phyloP scores from a whole-genome alignment of 2,329 filamentous ascomycete species.

The Bipolaris oryzae region DNA sequence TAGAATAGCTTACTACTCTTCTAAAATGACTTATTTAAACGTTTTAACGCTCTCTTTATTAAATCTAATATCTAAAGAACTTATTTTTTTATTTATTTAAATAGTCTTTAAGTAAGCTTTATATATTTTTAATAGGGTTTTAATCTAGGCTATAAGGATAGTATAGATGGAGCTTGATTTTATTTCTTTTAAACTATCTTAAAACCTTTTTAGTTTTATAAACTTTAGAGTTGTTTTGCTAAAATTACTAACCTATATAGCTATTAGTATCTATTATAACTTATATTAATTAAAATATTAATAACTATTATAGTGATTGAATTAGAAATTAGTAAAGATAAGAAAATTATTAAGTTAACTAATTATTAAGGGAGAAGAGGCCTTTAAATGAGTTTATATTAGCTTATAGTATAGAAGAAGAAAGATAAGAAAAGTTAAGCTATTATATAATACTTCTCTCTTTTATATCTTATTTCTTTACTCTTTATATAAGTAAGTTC shows the following conservation, averaged over 20 bases:
- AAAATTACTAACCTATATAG: background rate
- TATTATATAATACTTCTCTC: no score
- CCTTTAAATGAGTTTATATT: no score
- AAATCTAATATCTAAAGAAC: background rate
- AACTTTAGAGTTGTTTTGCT: background rate
- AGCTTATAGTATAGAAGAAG: no score
- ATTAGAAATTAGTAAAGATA: background rate
- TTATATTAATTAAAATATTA: background rate
- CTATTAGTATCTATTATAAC: background rate
- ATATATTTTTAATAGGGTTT: background rate
- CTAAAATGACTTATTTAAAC: background rate
- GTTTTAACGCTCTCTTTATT: background rate
- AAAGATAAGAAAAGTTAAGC: no score
- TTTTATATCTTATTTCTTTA: no score
- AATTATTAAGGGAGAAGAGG: no score
- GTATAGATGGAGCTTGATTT: background rate
- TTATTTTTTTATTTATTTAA: background rate
- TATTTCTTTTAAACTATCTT: background rate
- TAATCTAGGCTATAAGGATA: background rate
- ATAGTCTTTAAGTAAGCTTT: background rate
- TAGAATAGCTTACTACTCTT: no score
- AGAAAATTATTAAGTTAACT: no score
- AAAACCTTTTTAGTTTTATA: background rate
- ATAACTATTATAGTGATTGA: background rate
- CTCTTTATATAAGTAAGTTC: no score